phyloP scores from a whole-genome alignment of 2,329 filamentous ascomycete genomes.

The Truncatella angustata region DNA sequence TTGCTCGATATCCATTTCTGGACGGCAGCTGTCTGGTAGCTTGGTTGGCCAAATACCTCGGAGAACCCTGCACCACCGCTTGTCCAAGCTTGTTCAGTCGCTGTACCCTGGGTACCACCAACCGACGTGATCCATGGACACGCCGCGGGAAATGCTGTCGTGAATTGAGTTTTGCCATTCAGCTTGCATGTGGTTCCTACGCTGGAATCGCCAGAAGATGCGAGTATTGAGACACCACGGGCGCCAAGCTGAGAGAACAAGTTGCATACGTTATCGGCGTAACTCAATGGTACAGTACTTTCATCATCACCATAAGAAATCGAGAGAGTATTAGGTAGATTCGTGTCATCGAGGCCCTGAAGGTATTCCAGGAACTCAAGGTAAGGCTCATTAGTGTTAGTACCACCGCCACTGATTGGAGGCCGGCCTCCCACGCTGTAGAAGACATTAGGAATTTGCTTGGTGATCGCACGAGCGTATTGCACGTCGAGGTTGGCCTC shows the following conservation, averaged over 20 bases:
- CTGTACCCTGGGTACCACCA: conserved; percentile 20
- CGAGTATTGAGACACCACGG: conserved; percentile 61
- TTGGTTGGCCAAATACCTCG: conserved; percentile 44
- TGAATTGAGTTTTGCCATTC: conserved; percentile 46
- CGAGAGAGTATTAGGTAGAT: conserved; percentile 59
- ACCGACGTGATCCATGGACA: conserved; percentile 37
- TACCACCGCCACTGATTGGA: background rate
- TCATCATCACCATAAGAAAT: conserved; percentile 70
- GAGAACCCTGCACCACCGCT: conserved; percentile 54
- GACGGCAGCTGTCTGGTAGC: conserved; percentile 44
- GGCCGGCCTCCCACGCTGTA: background rate
- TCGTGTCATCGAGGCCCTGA: conserved; percentile 45
- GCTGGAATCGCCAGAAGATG: conserved; percentile 58
- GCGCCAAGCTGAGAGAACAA: conserved; percentile 62
- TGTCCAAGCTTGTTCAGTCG: conserved; percentile 31
- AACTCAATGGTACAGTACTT: conserved; percentile 57
- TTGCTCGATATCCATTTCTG: conserved; percentile 37
- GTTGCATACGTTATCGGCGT: conserved; percentile 57
- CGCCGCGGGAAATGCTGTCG: conserved; percentile 49
- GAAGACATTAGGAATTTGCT: conserved; percentile 2
- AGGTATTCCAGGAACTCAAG: conserved; percentile 62
- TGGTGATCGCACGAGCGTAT: conserved; percentile 8
- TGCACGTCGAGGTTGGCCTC: conserved; percentile 13
- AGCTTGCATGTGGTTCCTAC: conserved; percentile 51
- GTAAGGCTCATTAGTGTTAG: conserved; percentile 61